These are phyloP conservation scores for Posidonia oceanica DNA, from an alignment of 116 monocot species.

Conservation along the genomic window DNA sequence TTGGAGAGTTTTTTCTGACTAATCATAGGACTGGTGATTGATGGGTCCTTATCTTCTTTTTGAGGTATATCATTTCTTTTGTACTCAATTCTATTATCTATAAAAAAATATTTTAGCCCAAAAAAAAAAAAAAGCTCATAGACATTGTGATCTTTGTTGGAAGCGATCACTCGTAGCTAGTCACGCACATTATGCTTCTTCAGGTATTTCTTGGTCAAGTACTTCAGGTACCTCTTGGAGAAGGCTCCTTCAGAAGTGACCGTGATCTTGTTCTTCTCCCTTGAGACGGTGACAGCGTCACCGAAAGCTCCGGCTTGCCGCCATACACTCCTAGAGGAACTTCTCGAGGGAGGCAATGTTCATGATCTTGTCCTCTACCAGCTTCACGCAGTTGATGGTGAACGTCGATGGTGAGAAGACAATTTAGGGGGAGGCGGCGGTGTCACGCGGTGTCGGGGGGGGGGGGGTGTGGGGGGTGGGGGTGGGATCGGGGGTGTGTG, in stretches of 20 bases:
- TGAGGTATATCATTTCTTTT: no score
- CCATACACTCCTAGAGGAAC: slow-evolving; percentile 84
- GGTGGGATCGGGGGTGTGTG: no score
- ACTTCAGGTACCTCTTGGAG: slow-evolving; percentile 54
- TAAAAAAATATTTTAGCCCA: no score
- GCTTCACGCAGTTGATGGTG: slow-evolving; percentile 70
- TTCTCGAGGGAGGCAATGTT: slow-evolving; percentile 69
- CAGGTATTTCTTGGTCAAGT: slow-evolving; percentile 33
- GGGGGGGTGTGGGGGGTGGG: no score
- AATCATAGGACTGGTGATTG: no score
- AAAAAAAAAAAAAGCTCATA: no score
- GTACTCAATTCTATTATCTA: no score
- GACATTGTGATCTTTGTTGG: slow-evolving; percentile 27
- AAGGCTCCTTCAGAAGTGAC: slow-evolving; percentile 63
- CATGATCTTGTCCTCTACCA: slow-evolving; percentile 24
- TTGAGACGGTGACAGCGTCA: slow-evolving; percentile 39
- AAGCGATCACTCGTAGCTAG: slow-evolving; percentile 36
- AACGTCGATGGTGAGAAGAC: no score
- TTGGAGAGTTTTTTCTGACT: no score
- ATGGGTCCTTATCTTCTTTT: no score
- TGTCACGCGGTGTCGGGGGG: no score
- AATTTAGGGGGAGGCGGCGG: no score
- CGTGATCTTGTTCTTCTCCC: slow-evolving; percentile 61
- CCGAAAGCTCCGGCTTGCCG: slow-evolving; percentile 62
- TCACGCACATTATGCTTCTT: slow-evolving; percentile 40